Base-by-base conservation (phyloP, 306 rosid species). In the Dalbergia cochinchinensis region DNA sequence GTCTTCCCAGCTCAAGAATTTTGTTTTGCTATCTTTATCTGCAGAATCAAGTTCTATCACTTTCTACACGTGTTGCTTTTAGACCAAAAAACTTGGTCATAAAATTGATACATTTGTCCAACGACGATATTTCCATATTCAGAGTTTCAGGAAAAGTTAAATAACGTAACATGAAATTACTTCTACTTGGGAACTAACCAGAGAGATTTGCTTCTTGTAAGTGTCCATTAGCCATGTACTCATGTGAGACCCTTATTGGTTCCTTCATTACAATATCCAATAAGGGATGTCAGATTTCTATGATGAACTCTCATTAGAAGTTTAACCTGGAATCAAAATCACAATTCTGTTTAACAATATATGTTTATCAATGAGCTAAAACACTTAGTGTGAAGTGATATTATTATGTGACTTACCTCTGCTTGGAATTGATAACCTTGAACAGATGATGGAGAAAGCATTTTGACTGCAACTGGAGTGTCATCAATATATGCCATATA, bases 401-500 rank as follows among this genome's bases (percentile, higher is more conserved):
- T 37, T 42, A 15, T 57, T 57, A 12, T 37, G 14, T 6, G n/a
- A 45, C 10, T 4, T 79, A 66, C 92, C 87, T 91, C 92, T 50
- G 88, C 86, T 33, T 80, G 86, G 71, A 89, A 87, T 74, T 84
- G 81, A 76, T 74, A 79, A 4, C 92, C 88, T 11, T 72, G 87
- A 15, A 53, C 54, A 22, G 90, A 81, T 2, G 89, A 77, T 13
- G 79, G 53, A 3, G 90, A 85, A 44, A 91, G 88, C 83, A 87
- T 79, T 78, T 91, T 91, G 16, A 87, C 81, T 8, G 92, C 92
- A 34, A 91, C 90, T 58, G 78, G 83, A 76, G 78, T 55, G 33
- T 68, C 74, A 59, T 84, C 84, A 11, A 84, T 7, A 59, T 73
- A 55, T 8, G 88, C 90, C 51, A 71, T 51, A 60, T 79, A 88